Conservation (phyloP, 805 yeast genomes). For the Lipomyces kockii region DNA sequence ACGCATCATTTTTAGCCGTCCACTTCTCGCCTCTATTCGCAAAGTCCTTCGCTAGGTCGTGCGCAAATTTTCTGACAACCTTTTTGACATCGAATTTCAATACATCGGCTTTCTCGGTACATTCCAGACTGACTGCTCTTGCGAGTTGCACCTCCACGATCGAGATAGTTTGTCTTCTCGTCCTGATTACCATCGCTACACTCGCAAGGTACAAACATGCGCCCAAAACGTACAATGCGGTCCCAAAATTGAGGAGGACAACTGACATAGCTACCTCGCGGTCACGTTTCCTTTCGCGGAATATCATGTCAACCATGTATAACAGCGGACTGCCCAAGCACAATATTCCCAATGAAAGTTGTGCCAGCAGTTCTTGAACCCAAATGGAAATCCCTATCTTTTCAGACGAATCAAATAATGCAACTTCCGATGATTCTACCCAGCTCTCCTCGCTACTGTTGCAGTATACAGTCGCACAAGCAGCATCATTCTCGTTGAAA, state of each 20-base stretch:
- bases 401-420: not conserved
- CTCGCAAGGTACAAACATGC: not conserved
- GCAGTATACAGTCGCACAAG: not conserved
- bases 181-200: not conserved
- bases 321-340: not conserved
- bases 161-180: not conserved
- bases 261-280: not conserved
- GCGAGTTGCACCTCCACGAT: conserved; percentile 5
- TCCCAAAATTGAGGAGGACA: not conserved
- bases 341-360: not conserved
- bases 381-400: not conserved
- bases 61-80: not conserved
- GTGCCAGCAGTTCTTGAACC: not conserved
- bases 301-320: not conserved
- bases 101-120: not conserved
- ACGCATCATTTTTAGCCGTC: not conserved
- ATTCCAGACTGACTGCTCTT: not conserved
- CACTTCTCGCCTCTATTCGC: not conserved
- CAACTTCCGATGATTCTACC: not conserved
- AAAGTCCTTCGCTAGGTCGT: not conserved
- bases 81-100: not conserved
- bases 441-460: conserved; percentile 3
- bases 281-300: not conserved
- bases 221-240: not conserved
- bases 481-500: not conserved